phyloP scores from a whole-genome alignment of 2,329 filamentous ascomycete genomes.

The Neopestalotiopsis rosae region DNA sequence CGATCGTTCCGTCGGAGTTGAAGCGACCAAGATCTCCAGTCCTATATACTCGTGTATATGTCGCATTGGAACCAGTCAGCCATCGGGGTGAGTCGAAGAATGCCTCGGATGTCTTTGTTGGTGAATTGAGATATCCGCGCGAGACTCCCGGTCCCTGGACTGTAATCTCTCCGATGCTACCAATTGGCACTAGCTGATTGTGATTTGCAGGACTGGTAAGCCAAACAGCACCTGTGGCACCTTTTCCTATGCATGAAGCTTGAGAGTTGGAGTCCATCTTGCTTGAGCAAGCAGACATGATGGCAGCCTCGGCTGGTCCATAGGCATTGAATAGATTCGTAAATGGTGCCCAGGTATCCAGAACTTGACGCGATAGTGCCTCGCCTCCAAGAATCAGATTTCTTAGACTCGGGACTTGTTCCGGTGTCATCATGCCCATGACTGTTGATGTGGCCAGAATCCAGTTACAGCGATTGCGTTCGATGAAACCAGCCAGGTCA shows the following conservation, averaged over 20 bases:
- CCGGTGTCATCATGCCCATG: constrained; percentile 29
- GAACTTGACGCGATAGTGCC: constrained; percentile 28
- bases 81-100: constrained; percentile 16
- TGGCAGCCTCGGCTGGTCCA: constrained; percentile 30
- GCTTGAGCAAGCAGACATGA: constrained; percentile 15
- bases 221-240: constrained; percentile 5
- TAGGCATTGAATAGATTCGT: constrained; percentile 29
- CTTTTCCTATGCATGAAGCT: constrained; percentile 10
- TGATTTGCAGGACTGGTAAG: constrained; percentile 3
- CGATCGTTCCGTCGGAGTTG: constrained; percentile 16
- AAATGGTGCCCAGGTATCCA: constrained; percentile 27
- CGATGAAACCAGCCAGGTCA: constrained; percentile 38
- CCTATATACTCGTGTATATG: constrained; percentile 14
- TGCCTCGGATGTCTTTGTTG: not conserved
- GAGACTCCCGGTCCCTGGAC: constrained; percentile 13
- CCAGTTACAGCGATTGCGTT: constrained; percentile 30
- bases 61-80: not conserved
- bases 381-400: constrained; percentile 34
- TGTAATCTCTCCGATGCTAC: constrained; percentile 15
- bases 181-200: constrained; percentile 12
- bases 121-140: constrained; percentile 12
- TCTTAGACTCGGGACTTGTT: constrained; percentile 30
- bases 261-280: not conserved
- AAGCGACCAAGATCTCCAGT: constrained; percentile 19
- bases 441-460: constrained; percentile 35